Percentiles rank a stretch among this genome's conserved stretches.
phyloP scores from a whole-genome alignment of 2,329 filamentous ascomycete genomes.

The Claviceps capensis region DNA sequence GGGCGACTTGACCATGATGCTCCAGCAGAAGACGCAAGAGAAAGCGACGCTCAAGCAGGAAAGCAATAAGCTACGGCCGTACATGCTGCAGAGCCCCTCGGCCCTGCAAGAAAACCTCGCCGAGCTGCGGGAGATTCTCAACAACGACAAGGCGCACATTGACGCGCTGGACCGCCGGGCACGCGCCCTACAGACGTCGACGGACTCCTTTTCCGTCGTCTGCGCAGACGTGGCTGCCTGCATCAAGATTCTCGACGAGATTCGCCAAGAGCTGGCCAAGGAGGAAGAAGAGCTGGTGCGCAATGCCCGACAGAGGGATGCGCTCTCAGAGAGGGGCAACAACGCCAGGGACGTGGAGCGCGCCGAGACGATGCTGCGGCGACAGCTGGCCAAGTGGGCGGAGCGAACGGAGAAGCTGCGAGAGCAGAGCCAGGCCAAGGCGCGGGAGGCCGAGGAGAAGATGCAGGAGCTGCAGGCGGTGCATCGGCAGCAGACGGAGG shows the following conservation, averaged over 20 bases:
- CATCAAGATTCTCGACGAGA: conserved; percentile 80
- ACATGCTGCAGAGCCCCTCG: conserved; percentile 78
- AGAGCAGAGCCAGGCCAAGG: conserved; percentile 68
- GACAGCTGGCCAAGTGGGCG: conserved; percentile 74
- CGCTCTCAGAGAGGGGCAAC: conserved; percentile 74
- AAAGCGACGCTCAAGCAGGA: conserved; percentile 67
- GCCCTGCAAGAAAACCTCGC: conserved; percentile 69
- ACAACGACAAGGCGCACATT: conserved; percentile 68
- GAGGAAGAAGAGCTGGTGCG: conserved; percentile 82
- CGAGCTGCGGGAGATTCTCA: conserved; percentile 68
- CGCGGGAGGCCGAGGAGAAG: conserved; percentile 64
- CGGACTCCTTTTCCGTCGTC: conserved; percentile 78
- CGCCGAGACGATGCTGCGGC: conserved; percentile 67
- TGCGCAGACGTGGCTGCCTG: conserved; percentile 75
- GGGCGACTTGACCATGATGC: conserved; percentile 52
- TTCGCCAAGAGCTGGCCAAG: conserved; percentile 68
- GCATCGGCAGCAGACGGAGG: conserved; percentile 69
- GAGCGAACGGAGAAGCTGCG: conserved; percentile 77
- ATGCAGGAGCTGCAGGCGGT: conserved; percentile 80
- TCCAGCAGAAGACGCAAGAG: conserved; percentile 59
- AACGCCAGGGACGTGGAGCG: conserved; percentile 87
- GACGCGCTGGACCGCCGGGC: conserved; percentile 76
- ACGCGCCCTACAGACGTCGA: conserved; percentile 82
- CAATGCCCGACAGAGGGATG: conserved; percentile 71
- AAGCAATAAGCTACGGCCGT: conserved; percentile 77